A percentile compares a stretch with the other conserved stretches of the same genome.
phyloP scores from a whole-genome alignment of 805 yeast species.

The Candida montana region DNA sequence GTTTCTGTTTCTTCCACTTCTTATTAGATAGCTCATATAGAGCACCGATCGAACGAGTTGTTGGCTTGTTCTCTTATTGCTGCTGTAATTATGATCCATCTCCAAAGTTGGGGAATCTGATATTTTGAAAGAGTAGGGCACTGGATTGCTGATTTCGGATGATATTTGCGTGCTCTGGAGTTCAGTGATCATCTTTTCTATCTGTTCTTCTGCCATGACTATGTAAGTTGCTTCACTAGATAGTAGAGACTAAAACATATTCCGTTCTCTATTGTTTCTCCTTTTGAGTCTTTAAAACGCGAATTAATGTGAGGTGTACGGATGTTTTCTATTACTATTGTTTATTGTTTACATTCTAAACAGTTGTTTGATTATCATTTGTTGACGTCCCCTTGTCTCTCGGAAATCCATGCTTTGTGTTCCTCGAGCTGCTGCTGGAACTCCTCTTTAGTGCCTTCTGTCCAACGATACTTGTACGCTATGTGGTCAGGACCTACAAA shows the following conservation, averaged over 20 bases:
- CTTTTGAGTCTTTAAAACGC: no score
- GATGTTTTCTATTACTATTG: no score
- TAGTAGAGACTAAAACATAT: no score
- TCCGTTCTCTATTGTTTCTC: no score
- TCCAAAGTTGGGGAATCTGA: constrained; percentile 1
- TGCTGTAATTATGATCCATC: neutral
- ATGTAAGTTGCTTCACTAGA: no score
- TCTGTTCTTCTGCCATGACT: constrained; percentile 9
- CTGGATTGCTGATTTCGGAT: neutral
- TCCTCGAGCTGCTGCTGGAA: constrained; percentile 9
- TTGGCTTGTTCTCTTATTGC: constrained; percentile 7
- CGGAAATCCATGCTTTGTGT: no score
- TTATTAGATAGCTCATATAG: constrained; percentile 12
- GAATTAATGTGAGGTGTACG: no score
- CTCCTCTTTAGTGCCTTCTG: constrained; percentile 23
- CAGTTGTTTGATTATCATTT: no score
- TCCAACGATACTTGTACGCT: constrained; percentile 17
- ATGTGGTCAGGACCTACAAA: constrained; percentile 14
- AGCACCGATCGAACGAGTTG: constrained; percentile 13
- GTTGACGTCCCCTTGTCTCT: no score
- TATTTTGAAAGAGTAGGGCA: constrained; percentile 5
- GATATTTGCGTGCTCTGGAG: constrained; percentile 1
- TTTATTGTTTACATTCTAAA: no score
- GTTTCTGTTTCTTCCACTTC: constrained; percentile 5
- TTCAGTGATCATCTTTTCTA: constrained; percentile 9